Conservation (phyloP, 345 rosid genomes). For the Eucalyptus albens region DNA sequence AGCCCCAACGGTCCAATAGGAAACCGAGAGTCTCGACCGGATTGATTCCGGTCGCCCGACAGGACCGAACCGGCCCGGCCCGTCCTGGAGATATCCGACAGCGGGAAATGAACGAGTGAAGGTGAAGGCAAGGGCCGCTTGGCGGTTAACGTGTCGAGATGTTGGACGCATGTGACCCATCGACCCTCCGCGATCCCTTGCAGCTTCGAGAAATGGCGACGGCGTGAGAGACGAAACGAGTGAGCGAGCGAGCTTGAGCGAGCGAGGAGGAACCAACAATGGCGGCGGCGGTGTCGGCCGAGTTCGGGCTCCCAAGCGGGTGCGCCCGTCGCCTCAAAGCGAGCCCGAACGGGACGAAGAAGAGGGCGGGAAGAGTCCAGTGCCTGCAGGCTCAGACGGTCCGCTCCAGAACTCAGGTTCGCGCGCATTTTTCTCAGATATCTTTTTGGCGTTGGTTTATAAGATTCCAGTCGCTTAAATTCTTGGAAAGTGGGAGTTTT, state of each 20-base stretch:
- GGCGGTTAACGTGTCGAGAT: neutral
- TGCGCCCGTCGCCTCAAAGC: neutral
- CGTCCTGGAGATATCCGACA: neutral
- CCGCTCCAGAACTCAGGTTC: conserved; percentile 72
- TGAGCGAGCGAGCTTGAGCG: neutral
- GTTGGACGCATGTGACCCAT: neutral
- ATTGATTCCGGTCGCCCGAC: neutral
- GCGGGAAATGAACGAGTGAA: neutral
- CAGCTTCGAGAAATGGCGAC: neutral
- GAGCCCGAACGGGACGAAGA: conserved; percentile 5
- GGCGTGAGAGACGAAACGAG: neutral
- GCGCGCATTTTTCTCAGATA: neutral
- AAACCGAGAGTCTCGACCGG: neutral
- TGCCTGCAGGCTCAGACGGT: conserved; percentile 40
- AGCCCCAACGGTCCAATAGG: neutral
- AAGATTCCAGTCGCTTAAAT: neutral
- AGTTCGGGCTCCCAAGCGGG: conserved; percentile 26
- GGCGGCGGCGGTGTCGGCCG: conserved; percentile 18
- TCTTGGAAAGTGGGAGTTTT: neutral
- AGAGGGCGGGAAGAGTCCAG: conserved; percentile 6
- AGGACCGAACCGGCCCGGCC: neutral
- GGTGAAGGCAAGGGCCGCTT: neutral
- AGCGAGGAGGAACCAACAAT: neutral
- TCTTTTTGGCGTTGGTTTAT: neutral
- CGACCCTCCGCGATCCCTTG: neutral